Evolutionary conservation across 306 rosid species (phyloP).

Genomic region (Inga oerstediana): DNA sequence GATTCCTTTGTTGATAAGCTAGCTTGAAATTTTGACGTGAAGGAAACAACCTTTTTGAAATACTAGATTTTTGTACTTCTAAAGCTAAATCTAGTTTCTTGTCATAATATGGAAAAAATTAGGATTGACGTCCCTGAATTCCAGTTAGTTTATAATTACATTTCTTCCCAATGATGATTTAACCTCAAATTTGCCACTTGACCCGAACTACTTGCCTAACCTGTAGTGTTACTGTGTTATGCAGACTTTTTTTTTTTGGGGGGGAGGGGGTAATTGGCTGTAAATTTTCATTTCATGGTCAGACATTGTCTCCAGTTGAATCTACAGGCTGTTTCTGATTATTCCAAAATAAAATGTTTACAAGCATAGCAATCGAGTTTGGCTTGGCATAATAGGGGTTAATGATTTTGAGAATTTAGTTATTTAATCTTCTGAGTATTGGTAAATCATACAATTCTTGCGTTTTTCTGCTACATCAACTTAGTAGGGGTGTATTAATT

Average conservation of each 20-base stretch:
- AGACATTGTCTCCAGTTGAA: slow-evolving; percentile 6
- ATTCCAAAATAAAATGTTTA: not conserved
- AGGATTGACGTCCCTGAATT: slow-evolving; percentile 28
- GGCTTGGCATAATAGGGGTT: not conserved
- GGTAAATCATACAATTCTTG: not conserved
- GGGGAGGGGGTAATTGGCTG: not conserved
- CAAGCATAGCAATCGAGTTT: slow-evolving; percentile 1
- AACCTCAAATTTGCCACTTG: slow-evolving; percentile 10
- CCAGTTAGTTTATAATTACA: not conserved
- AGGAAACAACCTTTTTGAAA: not conserved
- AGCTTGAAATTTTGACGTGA: not conserved
- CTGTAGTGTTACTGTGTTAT: not conserved
- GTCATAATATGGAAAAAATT: not conserved
- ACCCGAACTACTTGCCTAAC: not conserved
- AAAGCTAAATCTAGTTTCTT: not conserved
- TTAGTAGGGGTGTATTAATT: slow-evolving; percentile 29
- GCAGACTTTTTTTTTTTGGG: not conserved
- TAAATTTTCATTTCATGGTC: slow-evolving; percentile 1
- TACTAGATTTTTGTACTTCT: not conserved
- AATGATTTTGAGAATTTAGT: slow-evolving; percentile 2
- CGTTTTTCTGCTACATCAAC: not conserved
- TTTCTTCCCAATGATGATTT: not conserved
- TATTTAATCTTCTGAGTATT: not conserved
- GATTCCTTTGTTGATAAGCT: too few relatives aligned
- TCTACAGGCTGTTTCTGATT: not conserved